Base-by-base conservation (phyloP, 768 basidiomycete species). In the Leucogyrophana mollusca region DNA sequence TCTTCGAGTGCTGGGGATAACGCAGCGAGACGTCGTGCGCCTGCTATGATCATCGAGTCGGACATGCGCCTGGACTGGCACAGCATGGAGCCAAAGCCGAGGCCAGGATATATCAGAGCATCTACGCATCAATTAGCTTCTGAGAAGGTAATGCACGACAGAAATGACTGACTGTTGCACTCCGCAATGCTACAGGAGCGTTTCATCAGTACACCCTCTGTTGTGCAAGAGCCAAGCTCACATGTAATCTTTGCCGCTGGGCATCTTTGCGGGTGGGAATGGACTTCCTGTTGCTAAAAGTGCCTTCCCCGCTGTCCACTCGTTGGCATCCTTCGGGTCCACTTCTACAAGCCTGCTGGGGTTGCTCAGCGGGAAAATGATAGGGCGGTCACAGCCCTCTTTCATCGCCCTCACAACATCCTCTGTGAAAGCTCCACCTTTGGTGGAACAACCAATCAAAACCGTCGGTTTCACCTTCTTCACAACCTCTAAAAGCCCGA, bases 11-110 rank as follows among this genome's bases (percentile, higher is more conserved):
- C 90, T 2, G 90, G 90, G 0, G 90, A 82, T 34, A 94, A 77
- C 7, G 79, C 71, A 0, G 90, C 88, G 30, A 94, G 83, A 10
- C 83, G 78, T 21, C 71, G 75, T 0, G 89, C 82, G 8, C 87
- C 91, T 2, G 86, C 86, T 33, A 91, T 82, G 61, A 94, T 87
- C 92, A 94, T 93, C n/a, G 74, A 78, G 62, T 92, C 88, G 1
- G 87, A 84, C 55, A 94, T 73, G 7, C 59, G 66, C 4, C 77
- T 72, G 0, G 87, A 81, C 49, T 82, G 70, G 9, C 81, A 71
- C 20, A 91, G 69, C 56, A 93, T 82, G 32, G 87, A 77, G 27
- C 91, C 91, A 49, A 89, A 83, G 6, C 90, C 90, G 24, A 94
- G 77, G 20, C 89, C 92, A 3, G 91, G 90, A 64, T 91, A 93